These are phyloP conservation scores for Fomitopsis schrenkii DNA, from an alignment of 1,284 basidiomycete species.

Conservation along the genomic window DNA sequence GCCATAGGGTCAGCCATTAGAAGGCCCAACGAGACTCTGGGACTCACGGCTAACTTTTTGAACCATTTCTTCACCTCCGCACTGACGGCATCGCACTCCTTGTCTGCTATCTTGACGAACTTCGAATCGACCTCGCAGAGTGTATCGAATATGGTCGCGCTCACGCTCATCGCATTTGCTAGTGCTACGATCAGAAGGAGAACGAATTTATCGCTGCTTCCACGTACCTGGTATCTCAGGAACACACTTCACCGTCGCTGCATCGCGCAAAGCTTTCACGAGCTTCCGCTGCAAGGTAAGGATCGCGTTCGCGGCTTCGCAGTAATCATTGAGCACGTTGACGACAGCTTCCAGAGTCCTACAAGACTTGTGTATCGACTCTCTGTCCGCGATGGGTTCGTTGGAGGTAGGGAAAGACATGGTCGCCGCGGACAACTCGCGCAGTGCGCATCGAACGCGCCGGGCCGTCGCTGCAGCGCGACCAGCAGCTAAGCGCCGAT, in stretches of 20 bases:
- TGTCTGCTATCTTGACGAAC: conserved; percentile 69
- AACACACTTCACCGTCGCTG: conserved; percentile 55
- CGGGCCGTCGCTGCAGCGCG: background rate
- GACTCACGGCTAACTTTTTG: conserved; percentile 68
- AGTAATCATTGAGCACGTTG: conserved; percentile 67
- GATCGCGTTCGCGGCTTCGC: conserved; percentile 60
- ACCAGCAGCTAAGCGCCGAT: background rate
- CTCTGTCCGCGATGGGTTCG: conserved; percentile 42
- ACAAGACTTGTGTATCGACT: conserved; percentile 76
- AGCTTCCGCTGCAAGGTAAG: conserved; percentile 70
- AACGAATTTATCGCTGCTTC: no score
- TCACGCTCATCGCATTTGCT: conserved; percentile 65
- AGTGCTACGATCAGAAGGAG: background rate
- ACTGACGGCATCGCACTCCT: conserved; percentile 63
- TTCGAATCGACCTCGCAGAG: conserved; percentile 67
- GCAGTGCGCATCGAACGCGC: background rate
- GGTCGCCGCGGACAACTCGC: background rate
- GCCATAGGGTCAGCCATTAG: background rate
- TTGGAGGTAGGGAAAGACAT: conserved; percentile 10
- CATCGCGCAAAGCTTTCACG: conserved; percentile 62
- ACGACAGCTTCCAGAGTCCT: conserved; percentile 68
- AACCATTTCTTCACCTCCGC: conserved; percentile 78
- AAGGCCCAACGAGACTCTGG: background rate
- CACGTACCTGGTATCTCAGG: conserved; percentile 53
- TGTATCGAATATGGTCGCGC: conserved; percentile 62